Base-by-base conservation (phyloP, 768 basidiomycete genomes). In the Amanita phalloides region DNA sequence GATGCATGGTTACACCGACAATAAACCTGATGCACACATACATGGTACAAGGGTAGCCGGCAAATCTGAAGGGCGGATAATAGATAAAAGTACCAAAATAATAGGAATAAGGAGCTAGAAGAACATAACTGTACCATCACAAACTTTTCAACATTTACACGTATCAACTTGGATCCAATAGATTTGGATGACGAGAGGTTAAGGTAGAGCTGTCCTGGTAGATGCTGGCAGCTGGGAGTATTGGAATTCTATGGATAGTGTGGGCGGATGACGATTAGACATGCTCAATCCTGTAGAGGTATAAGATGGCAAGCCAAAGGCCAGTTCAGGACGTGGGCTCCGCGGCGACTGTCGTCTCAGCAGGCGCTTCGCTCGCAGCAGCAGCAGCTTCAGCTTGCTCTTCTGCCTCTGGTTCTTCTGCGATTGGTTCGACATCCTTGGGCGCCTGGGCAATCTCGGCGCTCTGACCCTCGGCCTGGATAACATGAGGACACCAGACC, bases 401-500 rank as follows among this genome's bases (percentile, higher is more conserved):
- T 13, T 71, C 75, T 45, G 67, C 68, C 53, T 74, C 72, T 9
- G 74, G 73, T 48, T 81, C 79, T 58, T 82, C 81, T 26, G 67
- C 72, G 54, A 84, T 84, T 17, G 79, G 72, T 53, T 73, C 75
- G 20, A 58, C 63, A 36, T 66, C 65, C 32, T 64, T 56, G 30
- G 69, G 67, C 38, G 60, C 63, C 9, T 65, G 63, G 25, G 62
- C 63, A 26, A 71, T 68, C 51, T 66, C 69, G 13, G 70, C 65
- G 53, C 65, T 71, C 53, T 68, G 66, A 23, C 63, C 69, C 49
- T 70, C 74, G 39, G 63, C 70, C 68, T 72, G 45, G 48, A 44
- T 48, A 58, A 47, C 37, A 60, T 56, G 23, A 52, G 42, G 55
- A 60, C 55, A 56, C 54, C 28, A 51, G 21, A 36, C 21, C 51